Evolutionary conservation across 1,139 yeast species (phyloP).

Genomic region (Geotrichum candidum): DNA sequence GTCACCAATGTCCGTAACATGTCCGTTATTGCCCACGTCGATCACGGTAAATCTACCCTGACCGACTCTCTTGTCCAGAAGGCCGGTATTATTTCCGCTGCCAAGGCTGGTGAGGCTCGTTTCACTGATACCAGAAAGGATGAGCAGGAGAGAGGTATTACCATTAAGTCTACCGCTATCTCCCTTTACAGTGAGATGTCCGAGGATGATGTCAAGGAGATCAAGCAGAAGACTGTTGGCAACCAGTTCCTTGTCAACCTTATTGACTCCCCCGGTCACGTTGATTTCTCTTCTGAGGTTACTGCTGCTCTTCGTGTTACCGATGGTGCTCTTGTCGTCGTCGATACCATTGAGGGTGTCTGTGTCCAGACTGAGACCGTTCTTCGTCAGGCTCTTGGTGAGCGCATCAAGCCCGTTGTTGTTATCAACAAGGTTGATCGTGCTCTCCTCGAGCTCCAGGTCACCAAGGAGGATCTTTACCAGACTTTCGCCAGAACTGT

Average conservation of each 20-base stretch:
- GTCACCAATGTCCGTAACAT: slow-evolving; percentile 98
- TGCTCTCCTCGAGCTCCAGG: slow-evolving; percentile 98
- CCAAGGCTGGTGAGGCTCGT: slow-evolving; percentile 99
- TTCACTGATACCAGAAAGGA: slow-evolving; percentile 99
- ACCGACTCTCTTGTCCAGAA: slow-evolving; percentile 98
- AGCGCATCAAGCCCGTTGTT: slow-evolving; percentile 98
- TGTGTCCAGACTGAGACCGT: slow-evolving; percentile 99
- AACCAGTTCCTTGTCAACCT: slow-evolving; percentile 93
- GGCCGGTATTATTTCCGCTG: slow-evolving; percentile 99
- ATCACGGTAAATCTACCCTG: slow-evolving; percentile 99
- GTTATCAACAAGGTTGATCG: slow-evolving; percentile 99
- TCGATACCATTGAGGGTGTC: slow-evolving; percentile 99
- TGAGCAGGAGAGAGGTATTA: slow-evolving; percentile 99
- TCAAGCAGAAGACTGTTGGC: slow-evolving; percentile 91
- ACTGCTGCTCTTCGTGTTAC: slow-evolving; percentile 99
- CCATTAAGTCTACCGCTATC: slow-evolving; percentile 98
- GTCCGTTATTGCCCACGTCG: slow-evolving; percentile 99
- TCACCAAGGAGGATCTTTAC: slow-evolving; percentile 97
- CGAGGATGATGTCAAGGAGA: slow-evolving; percentile 91
- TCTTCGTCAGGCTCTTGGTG: slow-evolving; percentile 98
- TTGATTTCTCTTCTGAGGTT: slow-evolving; percentile 99
- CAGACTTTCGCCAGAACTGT: slow-evolving; percentile 98
- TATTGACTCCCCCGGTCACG: slow-evolving; percentile 99
- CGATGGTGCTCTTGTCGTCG: slow-evolving; percentile 99
- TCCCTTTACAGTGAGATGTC: slow-evolving; percentile 86